Evolutionary conservation across 306 rosid species (phyloP), one percentile per base, ranked within the genome.

Genomic region (Argentina anserina): DNA sequence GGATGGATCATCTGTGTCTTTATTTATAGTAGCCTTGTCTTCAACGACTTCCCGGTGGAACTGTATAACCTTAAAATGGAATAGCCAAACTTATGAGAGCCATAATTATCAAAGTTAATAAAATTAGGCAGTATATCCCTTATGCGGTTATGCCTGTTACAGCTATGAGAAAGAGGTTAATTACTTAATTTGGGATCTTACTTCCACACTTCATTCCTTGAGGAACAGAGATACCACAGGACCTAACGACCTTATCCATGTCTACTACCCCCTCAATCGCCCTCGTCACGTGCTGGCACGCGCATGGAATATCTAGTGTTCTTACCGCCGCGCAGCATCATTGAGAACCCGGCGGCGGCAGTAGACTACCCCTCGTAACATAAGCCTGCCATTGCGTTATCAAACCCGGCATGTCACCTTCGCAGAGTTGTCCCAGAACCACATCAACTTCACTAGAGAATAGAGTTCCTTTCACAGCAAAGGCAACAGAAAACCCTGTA

Each of bases 171-270:
- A 52, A 7, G 62, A 23, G 62, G 0, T 10, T 10, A 21, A 55
- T 39, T 63, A 34, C 0, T 10, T 10, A 21, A 55, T 39, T 63
- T 18, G 7, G 43, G 12, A 12, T 45, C 75, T 69, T 80, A 75
- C 83, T 76, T 69, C 79, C 79, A 81, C 82, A 73, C 18, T 77
- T 55, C 9, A n/a, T 68, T 31, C 82, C 79, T 28, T 17, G 41
- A 25, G 50, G 40, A 33, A 74, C 31, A 41, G 72, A 60, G 42
- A 5, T 53, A 37, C 79, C 66, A 55, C 85, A 81, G 28, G 4
- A 26, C 37, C 40, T 11, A 0, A 71, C 76, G 25, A 73, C 73
- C 64, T 62, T 37, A 29, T 43, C 17, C 66, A 77, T 73, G 75
- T 77, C 82, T n/a, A 81, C 0, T 39, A 64, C 0, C 43, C 17